A percentile compares a stretch with the other conserved stretches of the same genome.
Evolutionary conservation across 2,329 filamentous ascomycete genomes (phyloP).

Genomic region (Trichoderma guizhouense): DNA sequence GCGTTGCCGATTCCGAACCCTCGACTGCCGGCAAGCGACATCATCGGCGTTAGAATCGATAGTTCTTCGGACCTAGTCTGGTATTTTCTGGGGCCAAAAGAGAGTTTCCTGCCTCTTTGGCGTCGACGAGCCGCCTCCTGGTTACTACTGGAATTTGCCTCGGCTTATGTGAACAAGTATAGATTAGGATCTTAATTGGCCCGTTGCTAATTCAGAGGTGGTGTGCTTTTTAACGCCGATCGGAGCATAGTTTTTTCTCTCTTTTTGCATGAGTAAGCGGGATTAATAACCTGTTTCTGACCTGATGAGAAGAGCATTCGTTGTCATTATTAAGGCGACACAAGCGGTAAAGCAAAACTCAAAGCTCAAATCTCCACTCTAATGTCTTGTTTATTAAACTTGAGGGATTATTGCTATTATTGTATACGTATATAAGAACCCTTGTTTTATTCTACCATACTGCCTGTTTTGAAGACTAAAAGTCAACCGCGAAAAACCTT

Average conservation of each 20-base stretch:
- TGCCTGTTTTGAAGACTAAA: not conserved
- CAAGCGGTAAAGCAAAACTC: not conserved
- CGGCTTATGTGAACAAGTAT: not conserved
- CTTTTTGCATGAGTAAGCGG: not conserved
- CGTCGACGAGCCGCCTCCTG: not conserved
- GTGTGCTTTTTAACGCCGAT: not conserved
- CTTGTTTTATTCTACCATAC: not conserved
- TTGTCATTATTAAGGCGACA: not conserved
- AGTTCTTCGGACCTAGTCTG: not conserved
- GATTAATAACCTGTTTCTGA: not conserved
- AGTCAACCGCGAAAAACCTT: not conserved
- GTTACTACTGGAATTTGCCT: not conserved
- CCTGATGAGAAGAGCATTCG: not conserved
- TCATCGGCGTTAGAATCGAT: conserved; percentile 1
- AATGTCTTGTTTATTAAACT: not conserved
- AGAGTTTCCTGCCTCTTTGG: not conserved
- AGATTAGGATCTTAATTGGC: not conserved
- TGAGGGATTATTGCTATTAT: not conserved
- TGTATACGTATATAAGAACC: not conserved
- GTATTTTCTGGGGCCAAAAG: not conserved
- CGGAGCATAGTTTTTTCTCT: not conserved
- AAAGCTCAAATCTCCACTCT: not conserved
- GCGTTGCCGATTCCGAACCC: not conserved
- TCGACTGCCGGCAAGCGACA: not conserved
- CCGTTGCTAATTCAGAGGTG: not conserved